Evolutionary conservation across 768 basidiomycete species (phyloP).

Genomic region (Lactarius hatsudake): DNA sequence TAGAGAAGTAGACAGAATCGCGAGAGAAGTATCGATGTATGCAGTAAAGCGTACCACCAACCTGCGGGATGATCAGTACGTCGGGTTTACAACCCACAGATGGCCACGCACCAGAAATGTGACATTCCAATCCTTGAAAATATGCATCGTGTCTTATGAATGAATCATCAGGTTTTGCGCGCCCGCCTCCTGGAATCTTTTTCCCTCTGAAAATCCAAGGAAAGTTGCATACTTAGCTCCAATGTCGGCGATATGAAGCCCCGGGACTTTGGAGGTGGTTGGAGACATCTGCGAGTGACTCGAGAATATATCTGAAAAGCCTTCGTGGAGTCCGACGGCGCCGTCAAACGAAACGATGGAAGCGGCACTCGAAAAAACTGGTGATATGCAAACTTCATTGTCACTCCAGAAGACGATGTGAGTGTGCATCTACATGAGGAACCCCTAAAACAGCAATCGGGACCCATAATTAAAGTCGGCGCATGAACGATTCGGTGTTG

Average conservation of each 20-base stretch:
- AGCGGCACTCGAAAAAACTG: background rate
- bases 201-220: background rate
- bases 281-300: background rate
- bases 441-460: background rate
- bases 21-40: conserved; percentile 26
- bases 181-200: background rate
- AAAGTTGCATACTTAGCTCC: background rate
- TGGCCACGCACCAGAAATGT: conserved; percentile 18
- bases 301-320: background rate
- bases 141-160: conserved; percentile 12
- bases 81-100: background rate
- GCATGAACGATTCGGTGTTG: background rate
- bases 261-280: background rate
- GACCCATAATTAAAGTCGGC: background rate
- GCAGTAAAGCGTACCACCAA: conserved; percentile 19
- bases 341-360: conserved; percentile 11
- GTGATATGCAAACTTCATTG: background rate
- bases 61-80: conserved; percentile 5
- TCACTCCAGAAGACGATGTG: background rate
- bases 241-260: background rate
- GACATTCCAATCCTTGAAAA: conserved; percentile 25
- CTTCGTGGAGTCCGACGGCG: background rate
- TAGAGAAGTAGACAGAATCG: conserved; percentile 21
- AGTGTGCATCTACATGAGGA: background rate
- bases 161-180: background rate